Conservation (phyloP, 805 yeast species). For the Yamadazyma takamatsuzukensis region DNA sequence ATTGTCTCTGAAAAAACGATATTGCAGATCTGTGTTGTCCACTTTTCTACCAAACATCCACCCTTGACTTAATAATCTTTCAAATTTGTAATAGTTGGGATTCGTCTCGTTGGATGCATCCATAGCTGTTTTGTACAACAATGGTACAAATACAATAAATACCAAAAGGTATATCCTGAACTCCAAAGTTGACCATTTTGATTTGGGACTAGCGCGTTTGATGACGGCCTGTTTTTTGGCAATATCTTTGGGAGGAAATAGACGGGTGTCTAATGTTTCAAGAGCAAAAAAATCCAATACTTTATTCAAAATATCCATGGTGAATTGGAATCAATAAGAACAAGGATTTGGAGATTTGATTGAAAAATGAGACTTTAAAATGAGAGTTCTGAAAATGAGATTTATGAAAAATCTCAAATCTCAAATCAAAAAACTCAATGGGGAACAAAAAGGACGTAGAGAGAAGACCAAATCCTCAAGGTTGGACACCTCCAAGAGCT, state of each 20-base stretch:
- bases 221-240: conserved; percentile 28
- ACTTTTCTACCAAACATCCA: conserved; percentile 90
- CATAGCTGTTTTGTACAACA: conserved; percentile 78
- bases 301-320: conserved; percentile 13
- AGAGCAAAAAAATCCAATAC: conserved; percentile 42
- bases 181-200: conserved; percentile 77
- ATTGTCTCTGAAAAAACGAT: conserved; percentile 81
- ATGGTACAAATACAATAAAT: conserved; percentile 70
- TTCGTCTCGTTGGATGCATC: conserved; percentile 73
- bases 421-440: too few relatives aligned
- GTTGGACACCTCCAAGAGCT: conserved; percentile 78
- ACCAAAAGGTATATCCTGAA: conserved; percentile 63
- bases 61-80: conserved; percentile 64
- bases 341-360: too few relatives aligned
- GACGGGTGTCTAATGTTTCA: conserved; percentile 51
- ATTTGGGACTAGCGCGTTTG: conserved; percentile 28
- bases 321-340: too few relatives aligned
- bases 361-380: too few relatives aligned
- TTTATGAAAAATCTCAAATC: too few relatives aligned
- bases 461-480: conserved; percentile 71
- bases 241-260: conserved; percentile 35
- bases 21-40: conserved; percentile 90
- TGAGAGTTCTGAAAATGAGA: too few relatives aligned
- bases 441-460: conserved; percentile 9
- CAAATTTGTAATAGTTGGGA: conserved; percentile 65